Conservation (phyloP, 768 basidiomycete species). For the Austroboletus eburneus region DNA sequence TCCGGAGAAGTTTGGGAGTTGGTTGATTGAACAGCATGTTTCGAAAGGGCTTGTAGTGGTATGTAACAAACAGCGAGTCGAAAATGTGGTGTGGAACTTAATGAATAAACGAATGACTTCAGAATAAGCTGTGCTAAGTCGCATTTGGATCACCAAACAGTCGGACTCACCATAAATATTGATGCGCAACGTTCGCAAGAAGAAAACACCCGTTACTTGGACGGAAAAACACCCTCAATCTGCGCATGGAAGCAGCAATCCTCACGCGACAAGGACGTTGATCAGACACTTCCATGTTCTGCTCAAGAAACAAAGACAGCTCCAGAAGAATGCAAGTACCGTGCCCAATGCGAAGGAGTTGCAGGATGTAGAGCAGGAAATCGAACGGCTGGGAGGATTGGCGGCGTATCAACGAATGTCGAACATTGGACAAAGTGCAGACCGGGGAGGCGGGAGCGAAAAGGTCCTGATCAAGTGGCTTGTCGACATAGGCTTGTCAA, state of each 20-base stretch:
- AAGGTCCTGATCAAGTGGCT: conserved; percentile 77
- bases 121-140: too few species aligned
- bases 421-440: conserved; percentile 68
- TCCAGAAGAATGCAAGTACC: conserved; percentile 35
- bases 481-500: conserved; percentile 42
- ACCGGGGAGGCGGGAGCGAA: conserved; percentile 87
- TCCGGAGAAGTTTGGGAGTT: too few species aligned
- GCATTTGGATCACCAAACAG: too few species aligned
- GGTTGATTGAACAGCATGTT: too few species aligned
- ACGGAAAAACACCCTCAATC: conserved; percentile 6
- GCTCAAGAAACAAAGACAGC: conserved; percentile 60
- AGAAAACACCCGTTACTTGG: conserved; percentile 43
- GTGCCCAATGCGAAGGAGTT: conserved; percentile 33
- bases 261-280: conserved; percentile 60
- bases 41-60: too few species aligned
- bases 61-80: too few species aligned
- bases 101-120: too few species aligned
- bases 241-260: conserved; percentile 39
- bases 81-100: too few species aligned
- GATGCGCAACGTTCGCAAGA: conserved; percentile 43
- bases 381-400: conserved; percentile 72
- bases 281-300: conserved; percentile 82
- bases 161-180: neutral
- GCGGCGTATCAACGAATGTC: conserved; percentile 83
- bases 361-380: conserved; percentile 52